Base-by-base conservation (phyloP, 768 basidiomycete species). In the Russula brevipes region DNA sequence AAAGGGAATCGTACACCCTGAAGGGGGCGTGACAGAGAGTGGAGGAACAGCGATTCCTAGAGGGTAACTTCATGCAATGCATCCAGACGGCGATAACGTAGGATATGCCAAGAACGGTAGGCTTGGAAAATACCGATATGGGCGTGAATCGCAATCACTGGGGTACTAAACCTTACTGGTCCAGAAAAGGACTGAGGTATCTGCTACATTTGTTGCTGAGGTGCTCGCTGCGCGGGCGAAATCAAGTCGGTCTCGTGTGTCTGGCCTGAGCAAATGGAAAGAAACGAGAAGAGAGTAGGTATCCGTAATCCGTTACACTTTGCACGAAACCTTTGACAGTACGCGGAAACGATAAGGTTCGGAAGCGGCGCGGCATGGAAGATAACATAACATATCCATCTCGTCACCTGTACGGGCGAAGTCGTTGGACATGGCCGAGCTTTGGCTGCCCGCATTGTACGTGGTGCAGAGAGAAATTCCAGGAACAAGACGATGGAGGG, bases 261-360 rank as follows among this genome's bases (percentile, higher is more conserved):
- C 11, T 59, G 47, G 17, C 30, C 57, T 39, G 30, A 24, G 24
- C n/a, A 1, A 24, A 33, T 33, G 54, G 12, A 42, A 24, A 56
- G 14, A 46, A 38, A 39, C 17, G 31, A 10, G 19, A 53, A 35
- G 33, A 36, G n/a, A 7, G 16, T 30, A 4, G 35, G 44, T 11
- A 19, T 24, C n/a, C 17, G 53, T 39, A 7, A 19, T 35, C n/a
- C 17, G 53, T 39, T 14, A 38, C 19, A 39, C 42, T 19, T 61
- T 41, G 38, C 30, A 33, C 16, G 53, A 31, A 55, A 44, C 31
- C 11, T 33, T 19, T 36, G n/a, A 46, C 41, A 52, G 16, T 36
- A 10, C 24, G 46, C 59, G 63, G 63, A 60, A 51, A 60, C 63
- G 63, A 64, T 35, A 50, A 51, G 57, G 59, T 39, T 64, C 63